A percentile compares a stretch with the other conserved stretches of the same genome.
phyloP scores from a whole-genome alignment of 139 green algal genomes.

The Closterium sp. region DNA sequence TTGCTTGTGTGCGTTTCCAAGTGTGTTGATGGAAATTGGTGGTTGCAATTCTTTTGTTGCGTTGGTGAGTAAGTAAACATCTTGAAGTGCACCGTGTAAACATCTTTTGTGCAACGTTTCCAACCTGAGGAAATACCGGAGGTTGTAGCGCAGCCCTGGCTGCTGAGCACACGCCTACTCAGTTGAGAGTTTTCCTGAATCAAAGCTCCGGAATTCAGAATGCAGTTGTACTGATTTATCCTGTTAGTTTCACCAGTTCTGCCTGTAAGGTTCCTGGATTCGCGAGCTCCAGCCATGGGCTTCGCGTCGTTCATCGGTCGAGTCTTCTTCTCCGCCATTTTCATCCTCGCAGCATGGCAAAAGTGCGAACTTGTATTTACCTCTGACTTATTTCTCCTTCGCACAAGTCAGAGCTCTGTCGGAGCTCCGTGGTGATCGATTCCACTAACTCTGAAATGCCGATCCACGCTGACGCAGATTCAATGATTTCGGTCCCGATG shows the following conservation, averaged over 20 bases:
- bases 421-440: not conserved
- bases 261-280: not conserved
- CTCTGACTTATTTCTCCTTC: not conserved
- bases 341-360: conserved; percentile 33
- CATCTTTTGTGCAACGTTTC: too few species aligned
- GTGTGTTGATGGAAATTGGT: too few species aligned
- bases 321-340: conserved; percentile 37
- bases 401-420: not conserved
- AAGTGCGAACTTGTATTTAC: conserved; percentile 9
- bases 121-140: too few species aligned
- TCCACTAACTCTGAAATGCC: not conserved
- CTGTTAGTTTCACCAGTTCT: not conserved
- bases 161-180: not conserved
- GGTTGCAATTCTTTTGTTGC: too few species aligned
- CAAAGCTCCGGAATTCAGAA: too few species aligned
- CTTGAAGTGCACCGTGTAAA: too few species aligned
- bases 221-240: not conserved
- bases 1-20: too few species aligned
- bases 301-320: conserved; percentile 18
- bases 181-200: too few species aligned
- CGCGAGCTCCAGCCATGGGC: conserved; percentile 3
- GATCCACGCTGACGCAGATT: not conserved
- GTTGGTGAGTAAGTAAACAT: too few species aligned
- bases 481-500: conserved; percentile 38
- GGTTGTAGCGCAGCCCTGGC: not conserved